A percentile compares a stretch with the other conserved stretches of the same genome.
phyloP scores from a whole-genome alignment of 202 grass and related monocot genomes.

The Tripidium arundinaceum region DNA sequence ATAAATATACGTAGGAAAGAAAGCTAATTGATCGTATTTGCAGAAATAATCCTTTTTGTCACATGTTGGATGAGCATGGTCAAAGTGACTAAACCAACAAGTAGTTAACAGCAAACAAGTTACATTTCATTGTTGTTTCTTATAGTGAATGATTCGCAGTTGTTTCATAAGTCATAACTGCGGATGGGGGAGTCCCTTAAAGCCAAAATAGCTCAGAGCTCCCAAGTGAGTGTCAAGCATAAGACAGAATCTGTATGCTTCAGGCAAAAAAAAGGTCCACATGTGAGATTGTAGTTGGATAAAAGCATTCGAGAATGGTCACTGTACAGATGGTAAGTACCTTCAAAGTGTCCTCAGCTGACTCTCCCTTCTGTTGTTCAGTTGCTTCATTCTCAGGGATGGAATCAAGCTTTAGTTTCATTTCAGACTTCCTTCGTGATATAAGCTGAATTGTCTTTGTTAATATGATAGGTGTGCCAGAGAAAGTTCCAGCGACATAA shows the following conservation, averaged over 20 bases:
- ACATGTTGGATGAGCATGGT: too few relatives aligned
- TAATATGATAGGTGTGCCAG: constrained; percentile 74
- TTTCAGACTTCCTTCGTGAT: constrained; percentile 61
- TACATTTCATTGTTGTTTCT: neutral
- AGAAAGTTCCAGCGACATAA: constrained; percentile 76
- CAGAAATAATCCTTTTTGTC: neutral
- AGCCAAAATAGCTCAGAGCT: neutral
- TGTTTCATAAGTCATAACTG: neutral
- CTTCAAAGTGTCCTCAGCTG: constrained; percentile 41
- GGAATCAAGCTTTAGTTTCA: constrained; percentile 63
- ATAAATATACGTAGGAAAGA: neutral
- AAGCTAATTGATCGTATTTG: neutral
- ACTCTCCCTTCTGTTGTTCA: constrained; percentile 43
- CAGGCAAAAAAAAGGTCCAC: neutral
- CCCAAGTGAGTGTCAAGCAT: neutral
- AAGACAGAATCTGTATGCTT: neutral
- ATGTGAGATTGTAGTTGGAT: too few relatives aligned
- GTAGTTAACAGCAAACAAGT: too few relatives aligned
- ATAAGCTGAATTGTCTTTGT: constrained; percentile 71
- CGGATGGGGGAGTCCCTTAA: neutral
- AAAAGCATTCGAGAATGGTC: constrained; percentile 1
- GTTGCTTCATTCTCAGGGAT: constrained; percentile 78
- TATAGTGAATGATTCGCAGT: neutral
- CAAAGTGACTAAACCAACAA: too few relatives aligned
- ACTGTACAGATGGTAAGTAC: constrained; percentile 34